Conservation (phyloP, 164 flowering plant genomes). For the Chimonanthus salicifolius region DNA sequence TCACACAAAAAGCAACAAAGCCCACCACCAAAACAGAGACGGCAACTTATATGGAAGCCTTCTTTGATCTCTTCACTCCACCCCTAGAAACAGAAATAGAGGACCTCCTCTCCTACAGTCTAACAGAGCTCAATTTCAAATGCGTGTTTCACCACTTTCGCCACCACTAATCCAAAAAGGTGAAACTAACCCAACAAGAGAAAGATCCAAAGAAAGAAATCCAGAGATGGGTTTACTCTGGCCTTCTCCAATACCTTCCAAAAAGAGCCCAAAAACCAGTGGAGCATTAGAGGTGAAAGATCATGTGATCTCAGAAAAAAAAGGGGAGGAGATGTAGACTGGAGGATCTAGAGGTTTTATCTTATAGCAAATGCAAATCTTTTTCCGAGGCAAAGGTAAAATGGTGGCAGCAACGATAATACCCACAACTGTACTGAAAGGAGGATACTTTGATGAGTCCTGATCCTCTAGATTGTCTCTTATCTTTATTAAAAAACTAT, state of each 20-base stretch:
- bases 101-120: no score
- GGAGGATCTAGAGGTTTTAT: neutral
- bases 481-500: no score
- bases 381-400: neutral
- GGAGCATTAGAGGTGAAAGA: neutral
- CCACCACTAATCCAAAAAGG: neutral
- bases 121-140: neutral
- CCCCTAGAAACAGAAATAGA: neutral
- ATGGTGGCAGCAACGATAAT: neutral
- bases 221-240: neutral
- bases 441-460: neutral
- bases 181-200: neutral
- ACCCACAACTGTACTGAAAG: neutral
- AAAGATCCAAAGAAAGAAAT: neutral
- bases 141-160: neutral
- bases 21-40: conserved; percentile 1
- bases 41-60: neutral
- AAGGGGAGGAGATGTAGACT: neutral
- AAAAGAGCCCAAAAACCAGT: neutral
- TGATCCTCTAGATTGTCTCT: no score
- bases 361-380: neutral
- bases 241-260: neutral
- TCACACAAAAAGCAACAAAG: neutral
- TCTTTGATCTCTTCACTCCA: neutral
- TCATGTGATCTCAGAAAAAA: neutral